These are phyloP conservation scores for Stipa capillata DNA, from an alignment of 176 grass and related monocot genomes.

Conservation along the genomic window DNA sequence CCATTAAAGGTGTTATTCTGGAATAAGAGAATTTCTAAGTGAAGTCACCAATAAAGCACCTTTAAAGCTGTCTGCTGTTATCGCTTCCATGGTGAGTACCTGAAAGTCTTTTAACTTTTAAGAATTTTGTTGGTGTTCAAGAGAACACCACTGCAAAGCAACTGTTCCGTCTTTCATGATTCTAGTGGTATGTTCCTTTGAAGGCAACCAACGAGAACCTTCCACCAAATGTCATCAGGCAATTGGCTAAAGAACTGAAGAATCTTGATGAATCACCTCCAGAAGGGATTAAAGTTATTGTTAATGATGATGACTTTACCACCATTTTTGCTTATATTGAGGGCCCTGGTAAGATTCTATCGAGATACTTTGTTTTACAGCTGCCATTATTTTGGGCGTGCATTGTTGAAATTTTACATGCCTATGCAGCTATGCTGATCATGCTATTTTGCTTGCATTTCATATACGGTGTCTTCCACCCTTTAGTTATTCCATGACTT, in stretches of 20 bases:
- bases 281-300: slow-evolving; percentile 86
- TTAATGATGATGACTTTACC: slow-evolving; percentile 89
- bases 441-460: neutral
- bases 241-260: slow-evolving; percentile 89
- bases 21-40: neutral
- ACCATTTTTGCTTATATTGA: slow-evolving; percentile 92
- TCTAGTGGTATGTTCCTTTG: neutral
- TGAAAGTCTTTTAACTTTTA: neutral
- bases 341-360: slow-evolving; percentile 47
- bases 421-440: neutral
- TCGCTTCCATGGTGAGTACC: slow-evolving; percentile 35
- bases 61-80: neutral
- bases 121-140: neutral
- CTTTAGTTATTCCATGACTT: neutral
- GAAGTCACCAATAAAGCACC: neutral
- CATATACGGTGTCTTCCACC: neutral
- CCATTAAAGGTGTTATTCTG: neutral
- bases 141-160: too few relatives aligned
- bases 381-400: neutral
- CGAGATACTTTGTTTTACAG: neutral
- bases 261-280: slow-evolving; percentile 86
- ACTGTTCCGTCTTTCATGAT: neutral
- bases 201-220: slow-evolving; percentile 96
- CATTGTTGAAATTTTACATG: neutral
- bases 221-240: slow-evolving; percentile 81